These are phyloP conservation scores for Isabelozyma rhagii DNA, from an alignment of 805 yeast genomes.

Conservation along the genomic window DNA sequence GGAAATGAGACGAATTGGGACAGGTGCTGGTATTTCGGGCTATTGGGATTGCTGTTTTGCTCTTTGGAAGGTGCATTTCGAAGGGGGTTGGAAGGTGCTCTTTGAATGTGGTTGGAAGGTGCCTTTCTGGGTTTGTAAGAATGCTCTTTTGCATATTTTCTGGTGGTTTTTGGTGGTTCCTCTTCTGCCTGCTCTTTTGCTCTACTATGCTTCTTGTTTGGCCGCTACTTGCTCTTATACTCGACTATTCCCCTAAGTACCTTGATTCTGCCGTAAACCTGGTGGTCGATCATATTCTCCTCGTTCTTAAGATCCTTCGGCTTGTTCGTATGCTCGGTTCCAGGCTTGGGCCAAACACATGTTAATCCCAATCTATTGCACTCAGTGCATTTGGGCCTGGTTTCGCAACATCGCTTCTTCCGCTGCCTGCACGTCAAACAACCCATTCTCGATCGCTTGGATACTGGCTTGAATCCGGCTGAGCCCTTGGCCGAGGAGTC, in stretches of 20 bases:
- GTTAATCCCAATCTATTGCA: slow-evolving; percentile 61
- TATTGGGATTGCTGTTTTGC: too few species aligned
- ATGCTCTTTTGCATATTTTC: too few species aligned
- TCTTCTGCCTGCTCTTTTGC: too few species aligned
- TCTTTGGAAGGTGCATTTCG: too few species aligned
- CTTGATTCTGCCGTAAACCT: slow-evolving; percentile 55
- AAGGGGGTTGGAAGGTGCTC: too few species aligned
- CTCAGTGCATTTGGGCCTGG: slow-evolving; percentile 62
- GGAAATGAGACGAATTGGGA: too few species aligned
- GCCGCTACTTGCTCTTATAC: slow-evolving; percentile 18
- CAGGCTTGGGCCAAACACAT: slow-evolving; percentile 76
- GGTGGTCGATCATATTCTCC: slow-evolving; percentile 54
- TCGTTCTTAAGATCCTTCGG: slow-evolving; percentile 48
- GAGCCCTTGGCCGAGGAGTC: neutral
- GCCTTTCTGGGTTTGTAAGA: too few species aligned
- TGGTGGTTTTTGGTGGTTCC: too few species aligned
- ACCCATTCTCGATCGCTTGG: slow-evolving; percentile 65
- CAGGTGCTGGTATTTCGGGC: too few species aligned
- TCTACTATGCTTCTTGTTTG: too few species aligned
- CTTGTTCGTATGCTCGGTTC: slow-evolving; percentile 58
- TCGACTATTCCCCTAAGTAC: slow-evolving; percentile 64
- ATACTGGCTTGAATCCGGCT: slow-evolving; percentile 9
- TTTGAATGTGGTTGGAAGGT: too few species aligned
- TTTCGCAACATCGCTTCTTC: slow-evolving; percentile 76
- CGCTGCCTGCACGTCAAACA: slow-evolving; percentile 76